Evolutionary conservation across 2,329 filamentous ascomycete genomes (phyloP).

Genomic region (Leptodontidium sp.): DNA sequence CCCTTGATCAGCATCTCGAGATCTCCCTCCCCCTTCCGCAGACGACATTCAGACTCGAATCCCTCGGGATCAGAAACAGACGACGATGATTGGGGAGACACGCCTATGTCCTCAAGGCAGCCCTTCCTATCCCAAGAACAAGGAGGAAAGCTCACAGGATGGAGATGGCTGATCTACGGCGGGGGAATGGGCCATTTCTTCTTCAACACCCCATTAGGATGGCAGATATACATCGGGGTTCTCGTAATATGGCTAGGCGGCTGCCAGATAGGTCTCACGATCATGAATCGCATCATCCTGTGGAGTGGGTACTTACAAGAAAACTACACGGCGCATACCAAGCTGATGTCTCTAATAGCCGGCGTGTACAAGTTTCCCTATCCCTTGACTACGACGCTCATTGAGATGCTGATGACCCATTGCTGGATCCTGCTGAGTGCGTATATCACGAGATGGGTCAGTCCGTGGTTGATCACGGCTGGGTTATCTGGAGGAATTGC

Average conservation of each 20-base stretch:
- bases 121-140: conserved; percentile 44
- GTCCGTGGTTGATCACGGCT: conserved; percentile 48
- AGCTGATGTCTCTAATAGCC: conserved; percentile 47
- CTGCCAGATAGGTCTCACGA: conserved; percentile 54
- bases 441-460: conserved; percentile 56
- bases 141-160: conserved; percentile 40
- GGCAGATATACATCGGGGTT: conserved; percentile 56
- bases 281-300: conserved; percentile 61
- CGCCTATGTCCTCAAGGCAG: conserved; percentile 47
- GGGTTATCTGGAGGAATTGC: conserved; percentile 52
- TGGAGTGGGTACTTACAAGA: conserved; percentile 50
- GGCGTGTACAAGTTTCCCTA: conserved; percentile 61
- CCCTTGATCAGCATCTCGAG: conserved; percentile 56
- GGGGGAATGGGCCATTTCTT: conserved; percentile 58
- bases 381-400: conserved; percentile 58
- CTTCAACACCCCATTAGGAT: conserved; percentile 55
- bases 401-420: conserved; percentile 60
- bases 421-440: conserved; percentile 56
- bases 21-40: conserved; percentile 54
- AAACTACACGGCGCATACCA: conserved; percentile 44
- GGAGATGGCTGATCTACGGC: conserved; percentile 48
- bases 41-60: conserved; percentile 51
- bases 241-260: conserved; percentile 57
- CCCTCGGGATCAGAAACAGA: conserved; percentile 52
- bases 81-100: conserved; percentile 52